Conservation (phyloP, 2,329 filamentous ascomycete genomes). For the Paraphaeosphaeria sporulosa region DNA sequence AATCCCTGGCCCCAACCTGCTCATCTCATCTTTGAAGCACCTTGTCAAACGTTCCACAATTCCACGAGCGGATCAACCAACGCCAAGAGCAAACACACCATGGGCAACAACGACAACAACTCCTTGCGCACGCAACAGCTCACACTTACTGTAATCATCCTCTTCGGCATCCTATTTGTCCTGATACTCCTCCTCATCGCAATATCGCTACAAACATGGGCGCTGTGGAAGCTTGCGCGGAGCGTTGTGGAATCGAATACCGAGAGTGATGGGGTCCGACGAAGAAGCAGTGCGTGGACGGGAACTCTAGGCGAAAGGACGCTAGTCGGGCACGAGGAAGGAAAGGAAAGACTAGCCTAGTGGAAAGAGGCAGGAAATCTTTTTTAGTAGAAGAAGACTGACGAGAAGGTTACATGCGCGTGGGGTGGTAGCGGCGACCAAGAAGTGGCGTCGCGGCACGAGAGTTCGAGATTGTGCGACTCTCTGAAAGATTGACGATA, state of each 20-base stretch:
- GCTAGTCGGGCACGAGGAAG: slow-evolving; percentile 16
- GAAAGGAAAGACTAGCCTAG: slow-evolving; percentile 10
- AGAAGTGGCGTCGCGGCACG: no score
- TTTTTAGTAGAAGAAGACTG: no score
- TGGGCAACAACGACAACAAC: slow-evolving; percentile 12
- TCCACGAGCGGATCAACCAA: no score
- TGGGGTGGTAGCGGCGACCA: no score
- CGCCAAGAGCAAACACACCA: not conserved
- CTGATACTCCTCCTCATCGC: no score
- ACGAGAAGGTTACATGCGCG: no score
- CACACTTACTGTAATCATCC: slow-evolving; percentile 35
- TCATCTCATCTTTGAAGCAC: no score
- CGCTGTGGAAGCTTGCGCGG: slow-evolving; percentile 32
- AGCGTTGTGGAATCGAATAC: slow-evolving; percentile 30
- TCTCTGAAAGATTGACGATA: no score
- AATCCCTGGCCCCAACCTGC: no score
- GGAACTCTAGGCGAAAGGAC: slow-evolving; percentile 12
- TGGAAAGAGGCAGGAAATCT: not conserved
- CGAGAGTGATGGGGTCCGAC: slow-evolving; percentile 1
- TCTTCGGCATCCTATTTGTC: no score
- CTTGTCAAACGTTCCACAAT: no score
- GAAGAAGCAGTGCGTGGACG: not conserved
- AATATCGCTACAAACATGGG: slow-evolving; percentile 32
- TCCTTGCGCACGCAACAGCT: slow-evolving; percentile 21
- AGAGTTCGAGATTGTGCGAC: no score